phyloP scores from a whole-genome alignment of 305 asterid species.

The Fraxinus ornus region DNA sequence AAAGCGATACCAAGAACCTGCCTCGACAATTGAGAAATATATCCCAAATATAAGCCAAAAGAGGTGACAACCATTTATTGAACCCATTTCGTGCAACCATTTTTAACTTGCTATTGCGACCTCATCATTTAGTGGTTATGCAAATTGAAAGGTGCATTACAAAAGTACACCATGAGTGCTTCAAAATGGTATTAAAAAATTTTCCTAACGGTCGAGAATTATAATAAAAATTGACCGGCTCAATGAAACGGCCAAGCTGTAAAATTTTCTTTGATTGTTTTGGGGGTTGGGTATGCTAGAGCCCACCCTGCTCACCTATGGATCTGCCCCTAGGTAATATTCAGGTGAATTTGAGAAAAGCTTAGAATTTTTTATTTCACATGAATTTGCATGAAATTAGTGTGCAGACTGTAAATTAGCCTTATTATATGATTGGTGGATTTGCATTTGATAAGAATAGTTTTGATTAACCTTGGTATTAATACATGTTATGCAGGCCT shows the following conservation, averaged over 20 bases:
- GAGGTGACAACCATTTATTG: neutral
- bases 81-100: neutral
- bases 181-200: neutral
- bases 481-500: conserved; percentile 35
- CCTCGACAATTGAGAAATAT: neutral
- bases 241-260: neutral
- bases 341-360: neutral
- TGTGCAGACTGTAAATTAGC: neutral
- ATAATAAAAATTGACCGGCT: neutral
- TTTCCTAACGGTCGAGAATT: neutral
- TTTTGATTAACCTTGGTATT: neutral
- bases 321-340: neutral
- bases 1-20: neutral
- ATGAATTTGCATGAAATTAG: neutral
- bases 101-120: too few species aligned
- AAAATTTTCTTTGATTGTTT: neutral
- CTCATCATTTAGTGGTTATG: neutral
- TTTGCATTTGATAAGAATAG: neutral
- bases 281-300: neutral
- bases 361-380: neutral
- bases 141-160: neutral
- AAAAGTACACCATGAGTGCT: neutral
- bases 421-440: neutral
- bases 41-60: neutral
- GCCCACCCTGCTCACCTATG: neutral